phyloP scores from a whole-genome alignment of 2,329 filamentous ascomycete genomes.

The Chrysoporthe deuterocubensis region DNA sequence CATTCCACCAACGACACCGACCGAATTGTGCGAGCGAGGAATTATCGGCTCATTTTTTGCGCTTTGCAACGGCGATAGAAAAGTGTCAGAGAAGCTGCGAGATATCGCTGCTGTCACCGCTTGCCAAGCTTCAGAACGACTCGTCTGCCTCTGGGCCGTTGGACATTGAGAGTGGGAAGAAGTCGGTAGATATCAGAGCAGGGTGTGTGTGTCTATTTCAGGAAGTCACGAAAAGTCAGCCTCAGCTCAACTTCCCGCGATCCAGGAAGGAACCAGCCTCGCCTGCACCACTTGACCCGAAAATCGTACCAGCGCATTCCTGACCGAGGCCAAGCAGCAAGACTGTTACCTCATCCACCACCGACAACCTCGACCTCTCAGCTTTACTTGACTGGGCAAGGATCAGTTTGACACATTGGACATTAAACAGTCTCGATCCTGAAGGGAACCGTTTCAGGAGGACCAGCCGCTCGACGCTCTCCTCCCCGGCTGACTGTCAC shows the following conservation, averaged over 20 bases:
- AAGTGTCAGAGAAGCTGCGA: not conserved
- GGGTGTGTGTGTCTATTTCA: constrained; percentile 6
- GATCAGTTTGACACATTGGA: not conserved
- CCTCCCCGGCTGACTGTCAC: not conserved
- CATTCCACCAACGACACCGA: not conserved
- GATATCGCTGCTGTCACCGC: too few relatives aligned
- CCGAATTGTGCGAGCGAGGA: not conserved
- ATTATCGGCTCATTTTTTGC: not conserved
- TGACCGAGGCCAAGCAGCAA: constrained; percentile 8
- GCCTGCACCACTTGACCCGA: constrained; percentile 7
- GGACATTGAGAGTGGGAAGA: not conserved
- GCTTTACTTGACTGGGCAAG: not conserved
- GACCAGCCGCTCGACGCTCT: constrained; percentile 15
- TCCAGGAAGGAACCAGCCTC: constrained; percentile 22
- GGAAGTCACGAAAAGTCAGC: constrained; percentile 21
- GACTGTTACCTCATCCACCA: constrained; percentile 4
- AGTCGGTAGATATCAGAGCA: not conserved
- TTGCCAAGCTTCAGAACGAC: too few relatives aligned
- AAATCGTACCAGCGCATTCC: constrained; percentile 14
- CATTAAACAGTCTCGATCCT: constrained; percentile 12
- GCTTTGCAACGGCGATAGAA: not conserved
- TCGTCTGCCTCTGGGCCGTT: not conserved
- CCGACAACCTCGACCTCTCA: not conserved
- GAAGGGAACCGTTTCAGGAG: constrained; percentile 16
- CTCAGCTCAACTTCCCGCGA: constrained; percentile 8